These are phyloP conservation scores for Cynanchum wilfordii DNA, from an alignment of 257 asterid species.

Conservation along the genomic window DNA sequence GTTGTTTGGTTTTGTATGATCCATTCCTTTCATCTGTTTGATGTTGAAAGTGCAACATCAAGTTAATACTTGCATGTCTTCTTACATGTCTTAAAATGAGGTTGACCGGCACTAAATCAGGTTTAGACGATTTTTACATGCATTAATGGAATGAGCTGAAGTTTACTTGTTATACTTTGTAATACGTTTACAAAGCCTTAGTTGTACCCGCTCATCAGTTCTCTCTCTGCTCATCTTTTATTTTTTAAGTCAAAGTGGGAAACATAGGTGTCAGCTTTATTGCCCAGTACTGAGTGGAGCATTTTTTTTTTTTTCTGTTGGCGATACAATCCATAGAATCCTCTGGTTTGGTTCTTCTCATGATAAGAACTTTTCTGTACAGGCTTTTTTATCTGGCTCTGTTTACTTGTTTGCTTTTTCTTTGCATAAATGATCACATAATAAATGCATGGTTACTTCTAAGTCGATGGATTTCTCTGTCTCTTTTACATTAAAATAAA, in stretches of 20 bases:
- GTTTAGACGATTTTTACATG: background rate
- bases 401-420: background rate
- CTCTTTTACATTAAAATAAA: background rate
- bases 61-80: background rate
- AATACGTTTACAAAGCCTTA: background rate
- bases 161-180: background rate
- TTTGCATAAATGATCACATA: background rate
- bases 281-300: background rate
- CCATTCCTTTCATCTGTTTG: background rate
- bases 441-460: background rate
- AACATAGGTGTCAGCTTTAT: background rate
- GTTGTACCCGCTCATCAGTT: no score
- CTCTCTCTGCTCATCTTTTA: background rate
- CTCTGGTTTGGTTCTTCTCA: background rate
- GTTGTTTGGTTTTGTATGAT: background rate
- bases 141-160: background rate
- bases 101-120: background rate
- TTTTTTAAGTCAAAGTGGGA: background rate
- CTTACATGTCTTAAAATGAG: background rate
- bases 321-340: background rate
- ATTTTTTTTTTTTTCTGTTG: background rate
- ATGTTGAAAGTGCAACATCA: background rate
- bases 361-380: background rate
- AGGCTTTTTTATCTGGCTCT: background rate
- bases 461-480: background rate